Percentiles rank a stretch among this genome's conserved stretches.
These are phyloP conservation scores for Nitzschia palea DNA, from an alignment of 108 stramenopile genomes.

Conservation along the genomic window DNA sequence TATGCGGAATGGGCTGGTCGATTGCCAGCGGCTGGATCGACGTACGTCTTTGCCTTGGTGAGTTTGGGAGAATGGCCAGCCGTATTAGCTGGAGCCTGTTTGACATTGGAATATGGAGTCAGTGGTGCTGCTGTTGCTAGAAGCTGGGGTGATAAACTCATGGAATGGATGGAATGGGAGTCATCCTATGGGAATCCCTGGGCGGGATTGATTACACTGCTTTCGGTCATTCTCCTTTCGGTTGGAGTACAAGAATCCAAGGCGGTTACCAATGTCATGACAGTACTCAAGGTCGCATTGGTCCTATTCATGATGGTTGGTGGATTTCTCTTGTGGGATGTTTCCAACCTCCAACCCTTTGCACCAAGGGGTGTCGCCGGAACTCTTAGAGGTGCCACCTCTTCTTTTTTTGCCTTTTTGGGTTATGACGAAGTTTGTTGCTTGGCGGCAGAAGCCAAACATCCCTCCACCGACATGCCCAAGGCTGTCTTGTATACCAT, in stretches of 20 bases:
- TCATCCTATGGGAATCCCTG: constrained; percentile 45
- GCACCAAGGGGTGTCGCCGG: constrained; percentile 62
- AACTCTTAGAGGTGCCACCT: constrained; percentile 67
- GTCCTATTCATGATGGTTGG: constrained; percentile 83
- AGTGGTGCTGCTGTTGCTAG: constrained; percentile 86
- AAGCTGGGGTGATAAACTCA: constrained; percentile 91
- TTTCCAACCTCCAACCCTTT: constrained; percentile 39
- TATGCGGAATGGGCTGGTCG: constrained; percentile 88
- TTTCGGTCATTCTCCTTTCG: constrained; percentile 51
- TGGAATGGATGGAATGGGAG: constrained; percentile 58
- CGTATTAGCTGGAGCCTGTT: constrained; percentile 72
- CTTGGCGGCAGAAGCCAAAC: constrained; percentile 80
- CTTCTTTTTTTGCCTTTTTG: constrained; percentile 90
- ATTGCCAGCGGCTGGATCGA: constrained; percentile 76
- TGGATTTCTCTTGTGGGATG: constrained; percentile 39
- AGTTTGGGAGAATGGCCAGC: constrained; percentile 87
- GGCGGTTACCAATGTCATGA: constrained; percentile 79
- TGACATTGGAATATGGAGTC: constrained; percentile 84
- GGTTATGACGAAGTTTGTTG: constrained; percentile 93
- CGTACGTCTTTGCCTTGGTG: constrained; percentile 65
- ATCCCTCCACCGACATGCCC: constrained; percentile 80
- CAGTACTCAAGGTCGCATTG: constrained; percentile 72
- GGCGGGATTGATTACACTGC: constrained; percentile 59
- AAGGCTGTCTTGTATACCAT: constrained; percentile 75
- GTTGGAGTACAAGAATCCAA: constrained; percentile 82